A percentile compares a stretch with the other conserved stretches of the same genome.
Evolutionary conservation across 2,329 filamentous ascomycete genomes (phyloP).

Genomic region (Colletotrichum higginsianum): DNA sequence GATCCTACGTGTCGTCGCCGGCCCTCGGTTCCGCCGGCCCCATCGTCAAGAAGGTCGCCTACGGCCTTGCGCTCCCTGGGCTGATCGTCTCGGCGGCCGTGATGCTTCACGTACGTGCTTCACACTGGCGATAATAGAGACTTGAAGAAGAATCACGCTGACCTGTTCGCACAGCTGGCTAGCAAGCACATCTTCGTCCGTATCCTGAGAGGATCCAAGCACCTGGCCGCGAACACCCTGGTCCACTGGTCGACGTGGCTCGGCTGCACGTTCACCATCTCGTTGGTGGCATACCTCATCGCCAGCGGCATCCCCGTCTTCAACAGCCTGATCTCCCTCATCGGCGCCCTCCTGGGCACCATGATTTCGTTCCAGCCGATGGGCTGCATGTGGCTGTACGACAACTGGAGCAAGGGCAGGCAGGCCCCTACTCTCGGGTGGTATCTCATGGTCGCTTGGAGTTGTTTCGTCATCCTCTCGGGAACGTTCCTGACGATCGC

Average conservation of each 20-base stretch:
- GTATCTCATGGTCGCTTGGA: slow-evolving; percentile 41
- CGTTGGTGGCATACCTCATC: slow-evolving; percentile 46
- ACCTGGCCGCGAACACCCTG: slow-evolving; percentile 47
- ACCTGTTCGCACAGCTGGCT: slow-evolving; percentile 23
- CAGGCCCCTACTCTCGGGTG: slow-evolving; percentile 26
- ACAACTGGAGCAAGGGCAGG: slow-evolving; percentile 46
- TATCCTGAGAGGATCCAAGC: slow-evolving; percentile 48
- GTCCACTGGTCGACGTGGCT: slow-evolving; percentile 51
- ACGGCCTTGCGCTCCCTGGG: slow-evolving; percentile 55
- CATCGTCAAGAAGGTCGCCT: slow-evolving; percentile 59
- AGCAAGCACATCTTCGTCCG: slow-evolving; percentile 51
- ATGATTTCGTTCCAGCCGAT: slow-evolving; percentile 50
- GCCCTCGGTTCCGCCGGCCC: slow-evolving; percentile 61
- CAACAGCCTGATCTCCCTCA: slow-evolving; percentile 47
- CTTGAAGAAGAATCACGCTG: neutral
- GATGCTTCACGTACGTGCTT: slow-evolving; percentile 46
- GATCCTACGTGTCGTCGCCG: slow-evolving; percentile 61
- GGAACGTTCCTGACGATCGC: slow-evolving; percentile 31
- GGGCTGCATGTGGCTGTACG: slow-evolving; percentile 49
- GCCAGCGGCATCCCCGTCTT: slow-evolving; percentile 47
- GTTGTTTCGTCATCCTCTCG: slow-evolving; percentile 44
- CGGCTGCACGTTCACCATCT: slow-evolving; percentile 43
- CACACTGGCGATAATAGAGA: too few species aligned
- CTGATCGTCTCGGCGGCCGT: slow-evolving; percentile 48
- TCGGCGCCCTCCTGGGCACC: slow-evolving; percentile 50